Evolutionary conservation across 805 yeast species (phyloP).

Genomic region (Yamadazyma olivae): DNA sequence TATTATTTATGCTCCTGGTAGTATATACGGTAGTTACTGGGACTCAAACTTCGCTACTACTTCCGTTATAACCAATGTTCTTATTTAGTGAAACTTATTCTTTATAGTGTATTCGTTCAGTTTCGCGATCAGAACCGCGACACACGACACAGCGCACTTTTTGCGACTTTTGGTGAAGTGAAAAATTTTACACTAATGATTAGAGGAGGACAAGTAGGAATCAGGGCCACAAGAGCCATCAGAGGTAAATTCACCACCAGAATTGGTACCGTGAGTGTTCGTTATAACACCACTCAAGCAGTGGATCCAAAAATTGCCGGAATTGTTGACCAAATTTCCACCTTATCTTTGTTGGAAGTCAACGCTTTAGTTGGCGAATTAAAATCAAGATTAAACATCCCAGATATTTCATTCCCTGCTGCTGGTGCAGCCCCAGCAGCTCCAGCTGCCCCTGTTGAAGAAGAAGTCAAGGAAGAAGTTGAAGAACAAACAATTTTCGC

Average conservation of each 20-base stretch:
- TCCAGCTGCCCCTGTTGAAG: constrained; percentile 70
- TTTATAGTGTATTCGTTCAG: too few relatives aligned
- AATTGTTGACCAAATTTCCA: constrained; percentile 88
- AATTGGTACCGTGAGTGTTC: neutral
- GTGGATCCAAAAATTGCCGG: constrained; percentile 85
- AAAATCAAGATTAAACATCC: constrained; percentile 80
- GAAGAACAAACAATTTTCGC: constrained; percentile 94
- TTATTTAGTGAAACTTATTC: neutral
- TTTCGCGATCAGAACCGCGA: neutral
- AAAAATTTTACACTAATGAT: constrained; percentile 13
- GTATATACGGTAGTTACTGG: neutral
- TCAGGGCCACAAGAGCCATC: constrained; percentile 7
- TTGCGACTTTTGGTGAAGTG: too few relatives aligned
- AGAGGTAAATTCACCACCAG: neutral
- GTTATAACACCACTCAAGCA: constrained; percentile 23
- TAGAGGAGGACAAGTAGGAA: constrained; percentile 19
- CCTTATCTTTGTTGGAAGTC: constrained; percentile 89
- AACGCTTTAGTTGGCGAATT: constrained; percentile 80
- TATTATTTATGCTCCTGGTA: too few relatives aligned
- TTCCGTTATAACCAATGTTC: neutral
- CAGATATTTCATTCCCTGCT: constrained; percentile 87
- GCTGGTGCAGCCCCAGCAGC: constrained; percentile 54
- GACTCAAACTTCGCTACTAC: neutral
- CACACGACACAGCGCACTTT: too few relatives aligned
- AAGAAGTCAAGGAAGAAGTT: constrained; percentile 67